These are phyloP conservation scores for Coniochaeta sp. DNA, from an alignment of 2,329 filamentous ascomycete species.

Conservation along the genomic window DNA sequence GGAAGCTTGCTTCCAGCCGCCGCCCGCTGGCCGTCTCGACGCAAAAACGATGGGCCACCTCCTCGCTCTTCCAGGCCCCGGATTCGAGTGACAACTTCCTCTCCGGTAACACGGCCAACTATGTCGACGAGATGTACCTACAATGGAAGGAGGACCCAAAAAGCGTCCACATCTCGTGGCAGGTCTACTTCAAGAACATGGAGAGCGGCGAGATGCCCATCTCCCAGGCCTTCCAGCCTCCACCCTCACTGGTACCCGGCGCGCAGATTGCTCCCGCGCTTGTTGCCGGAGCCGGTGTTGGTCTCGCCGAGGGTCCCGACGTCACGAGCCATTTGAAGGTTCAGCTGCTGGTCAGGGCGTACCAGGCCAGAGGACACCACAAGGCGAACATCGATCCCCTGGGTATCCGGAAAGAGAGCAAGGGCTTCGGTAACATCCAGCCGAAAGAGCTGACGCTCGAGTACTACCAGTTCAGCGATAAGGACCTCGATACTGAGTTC, in stretches of 20 bases:
- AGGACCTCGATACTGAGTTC: conserved; percentile 89
- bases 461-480: conserved; percentile 91
- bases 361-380: conserved; percentile 96
- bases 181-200: conserved; percentile 99
- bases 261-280: conserved; percentile 71
- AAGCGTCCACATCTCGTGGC: conserved; percentile 97
- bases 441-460: conserved; percentile 90
- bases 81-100: conserved; percentile 95
- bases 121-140: conserved; percentile 99
- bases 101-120: conserved; percentile 93
- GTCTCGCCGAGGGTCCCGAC: conserved; percentile 65
- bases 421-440: conserved; percentile 77
- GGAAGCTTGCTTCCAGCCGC: conserved; percentile 37
- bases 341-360: conserved; percentile 91
- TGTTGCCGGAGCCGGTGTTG: conserved; percentile 61
- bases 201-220: conserved; percentile 97
- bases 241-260: conserved; percentile 81
- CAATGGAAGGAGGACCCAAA: conserved; percentile 91
- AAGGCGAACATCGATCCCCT: conserved; percentile 97
- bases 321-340: conserved; percentile 97
- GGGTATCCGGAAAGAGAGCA: conserved; percentile 79
- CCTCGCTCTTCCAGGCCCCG: conserved; percentile 46
- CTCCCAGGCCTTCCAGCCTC: conserved; percentile 92
- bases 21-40: conserved; percentile 42
- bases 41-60: conserved; percentile 45